Conservation (phyloP, 495 filamentous ascomycete genomes). For the Hypoxylon fragiforme region DNA sequence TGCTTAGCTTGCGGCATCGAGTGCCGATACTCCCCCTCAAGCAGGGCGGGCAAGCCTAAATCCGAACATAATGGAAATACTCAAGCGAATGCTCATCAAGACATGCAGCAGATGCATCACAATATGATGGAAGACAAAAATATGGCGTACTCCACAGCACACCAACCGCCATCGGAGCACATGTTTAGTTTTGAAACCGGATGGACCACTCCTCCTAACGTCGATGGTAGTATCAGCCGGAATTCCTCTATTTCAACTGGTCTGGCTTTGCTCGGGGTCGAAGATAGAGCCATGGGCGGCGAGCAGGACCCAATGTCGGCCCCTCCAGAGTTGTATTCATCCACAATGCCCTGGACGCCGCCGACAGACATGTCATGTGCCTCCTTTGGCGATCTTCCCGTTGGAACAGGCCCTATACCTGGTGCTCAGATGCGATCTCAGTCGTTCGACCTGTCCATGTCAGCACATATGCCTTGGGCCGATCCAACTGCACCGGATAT, state of each 20-base stretch:
- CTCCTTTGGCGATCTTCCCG: constrained; percentile 36
- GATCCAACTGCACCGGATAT: constrained; percentile 28
- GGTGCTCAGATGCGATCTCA: constrained; percentile 37
- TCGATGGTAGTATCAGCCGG: constrained; percentile 41
- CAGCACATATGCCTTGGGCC: constrained; percentile 31
- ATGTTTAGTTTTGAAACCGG: constrained; percentile 35
- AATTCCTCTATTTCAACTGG: constrained; percentile 42
- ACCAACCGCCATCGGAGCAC: constrained; percentile 20
- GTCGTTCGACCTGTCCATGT: constrained; percentile 43
- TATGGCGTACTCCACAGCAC: constrained; percentile 32
- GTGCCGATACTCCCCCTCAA: constrained; percentile 56
- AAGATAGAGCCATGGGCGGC: constrained; percentile 30
- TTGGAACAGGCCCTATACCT: constrained; percentile 26
- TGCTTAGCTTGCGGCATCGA: constrained; percentile 51
- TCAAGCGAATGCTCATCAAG: constrained; percentile 23
- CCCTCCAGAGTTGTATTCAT: constrained; percentile 38
- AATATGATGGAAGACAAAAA: constrained; percentile 35
- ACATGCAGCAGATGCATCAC: constrained; percentile 27
- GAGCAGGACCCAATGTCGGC: constrained; percentile 37
- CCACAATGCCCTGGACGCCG: constrained; percentile 43
- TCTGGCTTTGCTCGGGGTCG: constrained; percentile 39
- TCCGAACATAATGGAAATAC: constrained; percentile 39
- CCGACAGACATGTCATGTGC: constrained; percentile 38
- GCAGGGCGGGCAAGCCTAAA: constrained; percentile 51
- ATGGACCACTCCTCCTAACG: constrained; percentile 42